Conservation (phyloP, 371 early-diverging fungal species). For the Lichtheimia corymbifera region DNA sequence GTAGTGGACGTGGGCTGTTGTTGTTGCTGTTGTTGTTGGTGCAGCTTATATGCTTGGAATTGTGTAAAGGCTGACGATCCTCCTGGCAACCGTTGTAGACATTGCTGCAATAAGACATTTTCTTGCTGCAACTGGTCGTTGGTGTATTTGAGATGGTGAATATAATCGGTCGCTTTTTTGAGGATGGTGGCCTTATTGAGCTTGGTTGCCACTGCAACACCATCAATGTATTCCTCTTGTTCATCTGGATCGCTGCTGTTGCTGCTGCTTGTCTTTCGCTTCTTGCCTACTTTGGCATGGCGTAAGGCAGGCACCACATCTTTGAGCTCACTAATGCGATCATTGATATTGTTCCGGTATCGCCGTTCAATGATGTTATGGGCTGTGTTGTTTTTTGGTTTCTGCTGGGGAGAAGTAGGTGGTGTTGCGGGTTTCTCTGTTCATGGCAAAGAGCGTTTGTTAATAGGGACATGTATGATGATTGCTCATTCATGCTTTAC, state of each 20-base stretch:
- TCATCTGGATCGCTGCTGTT: conserved; percentile 44
- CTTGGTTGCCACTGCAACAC: conserved; percentile 63
- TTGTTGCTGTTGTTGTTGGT: conserved; percentile 10
- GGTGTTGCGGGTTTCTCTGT: background rate
- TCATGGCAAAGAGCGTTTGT: background rate
- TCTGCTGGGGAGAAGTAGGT: background rate
- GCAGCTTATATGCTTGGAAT: conserved; percentile 25
- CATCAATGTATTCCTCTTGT: conserved; percentile 54
- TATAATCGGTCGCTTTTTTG: conserved; percentile 82
- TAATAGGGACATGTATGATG: background rate
- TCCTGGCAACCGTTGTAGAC: conserved; percentile 55
- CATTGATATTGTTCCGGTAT: conserved; percentile 90
- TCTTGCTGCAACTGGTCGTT: conserved; percentile 46
- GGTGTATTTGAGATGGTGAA: conserved; percentile 62
- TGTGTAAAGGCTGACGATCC: conserved; percentile 40
- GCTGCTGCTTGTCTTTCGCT: conserved; percentile 34
- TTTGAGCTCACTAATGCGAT: conserved; percentile 77
- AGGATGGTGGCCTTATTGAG: conserved; percentile 62
- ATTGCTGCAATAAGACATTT: conserved; percentile 39
- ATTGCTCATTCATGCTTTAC: background rate
- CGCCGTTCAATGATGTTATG: conserved; percentile 88
- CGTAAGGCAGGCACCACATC: conserved; percentile 77
- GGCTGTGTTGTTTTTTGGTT: conserved; percentile 65
- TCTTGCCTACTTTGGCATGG: conserved; percentile 46
- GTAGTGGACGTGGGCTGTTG: conserved; percentile 8